phyloP scores from a whole-genome alignment of 2,329 filamentous ascomycete genomes.

The Ilyonectria destructans region DNA sequence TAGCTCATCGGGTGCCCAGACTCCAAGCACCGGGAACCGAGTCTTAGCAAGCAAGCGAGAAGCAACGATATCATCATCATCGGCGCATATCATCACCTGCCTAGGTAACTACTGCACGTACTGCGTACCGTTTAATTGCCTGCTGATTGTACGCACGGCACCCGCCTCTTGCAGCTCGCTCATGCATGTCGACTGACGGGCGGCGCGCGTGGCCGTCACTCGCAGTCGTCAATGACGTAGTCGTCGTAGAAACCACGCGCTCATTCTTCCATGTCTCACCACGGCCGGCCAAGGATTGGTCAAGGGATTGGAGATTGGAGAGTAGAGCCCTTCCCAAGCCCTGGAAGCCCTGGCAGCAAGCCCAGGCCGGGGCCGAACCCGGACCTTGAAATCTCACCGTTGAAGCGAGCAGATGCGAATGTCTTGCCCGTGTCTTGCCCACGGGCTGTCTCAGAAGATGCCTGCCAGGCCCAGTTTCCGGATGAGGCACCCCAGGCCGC shows the following conservation, averaged over 20 bases:
- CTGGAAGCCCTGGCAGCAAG: background rate
- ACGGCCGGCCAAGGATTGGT: slow-evolving; percentile 31
- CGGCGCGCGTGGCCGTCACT: slow-evolving; percentile 19
- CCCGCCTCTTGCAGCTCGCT: background rate
- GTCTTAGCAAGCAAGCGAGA: background rate
- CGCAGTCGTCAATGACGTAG: slow-evolving; percentile 47
- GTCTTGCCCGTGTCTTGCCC: slow-evolving; percentile 25
- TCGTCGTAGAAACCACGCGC: slow-evolving; percentile 49
- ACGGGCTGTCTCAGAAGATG: slow-evolving; percentile 41
- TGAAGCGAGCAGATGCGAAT: slow-evolving; percentile 15
- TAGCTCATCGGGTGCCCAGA: background rate
- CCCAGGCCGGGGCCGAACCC: background rate
- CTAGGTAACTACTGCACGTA: slow-evolving; percentile 1
- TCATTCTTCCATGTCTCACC: slow-evolving; percentile 48
- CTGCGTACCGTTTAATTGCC: background rate
- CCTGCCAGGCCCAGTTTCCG: slow-evolving; percentile 10
- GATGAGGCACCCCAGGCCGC: background rate
- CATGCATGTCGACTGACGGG: slow-evolving; percentile 31
- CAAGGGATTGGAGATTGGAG: slow-evolving; percentile 6
- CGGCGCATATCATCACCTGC: background rate
- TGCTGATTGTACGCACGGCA: background rate
- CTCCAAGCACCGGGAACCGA: background rate
- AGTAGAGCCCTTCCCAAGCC: background rate
- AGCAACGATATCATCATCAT: slow-evolving; percentile 1
- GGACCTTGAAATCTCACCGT: slow-evolving; percentile 4